A percentile compares a stretch with the other conserved stretches of the same genome.
phyloP scores from a whole-genome alignment of 2,329 filamentous ascomycete genomes.

The Diaporthe batatas region DNA sequence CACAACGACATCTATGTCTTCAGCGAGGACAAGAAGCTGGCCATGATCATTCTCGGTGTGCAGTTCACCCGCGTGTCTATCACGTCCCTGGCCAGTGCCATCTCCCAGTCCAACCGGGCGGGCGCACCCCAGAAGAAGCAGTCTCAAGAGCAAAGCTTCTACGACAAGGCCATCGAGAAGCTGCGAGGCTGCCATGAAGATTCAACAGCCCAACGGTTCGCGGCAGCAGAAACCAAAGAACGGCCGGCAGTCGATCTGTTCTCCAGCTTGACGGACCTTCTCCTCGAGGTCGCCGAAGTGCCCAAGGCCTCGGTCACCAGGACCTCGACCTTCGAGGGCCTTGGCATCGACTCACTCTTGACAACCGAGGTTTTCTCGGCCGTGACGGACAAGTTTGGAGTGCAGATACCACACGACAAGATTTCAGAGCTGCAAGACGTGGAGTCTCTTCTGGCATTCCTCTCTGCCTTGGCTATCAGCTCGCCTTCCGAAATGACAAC shows the following conservation, averaged over 20 bases:
- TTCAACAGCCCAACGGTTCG: neutral
- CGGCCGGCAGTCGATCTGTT: neutral
- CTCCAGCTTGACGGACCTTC: conserved; percentile 18
- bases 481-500: neutral
- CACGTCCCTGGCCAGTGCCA: conserved; percentile 40
- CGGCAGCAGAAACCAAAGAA: neutral
- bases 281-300: conserved; percentile 44
- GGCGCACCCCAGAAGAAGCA: neutral
- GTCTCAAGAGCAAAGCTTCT: neutral
- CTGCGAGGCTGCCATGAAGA: neutral
- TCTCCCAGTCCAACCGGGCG: conserved; percentile 29
- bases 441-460: neutral
- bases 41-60: conserved; percentile 43
- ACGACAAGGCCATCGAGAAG: conserved; percentile 10
- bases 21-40: conserved; percentile 29
- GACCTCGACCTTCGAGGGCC: conserved; percentile 47
- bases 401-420: neutral
- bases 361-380: conserved; percentile 49
- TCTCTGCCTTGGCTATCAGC: neutral
- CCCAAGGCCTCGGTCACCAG: conserved; percentile 43
- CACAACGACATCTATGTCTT: conserved; percentile 45
- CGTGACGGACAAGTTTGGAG: neutral
- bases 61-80: conserved; percentile 43
- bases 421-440: neutral
- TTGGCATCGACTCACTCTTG: conserved; percentile 56